These are phyloP conservation scores for Aureobasidium uvarum DNA, from an alignment of 2,329 filamentous ascomycete species.

Conservation along the genomic window DNA sequence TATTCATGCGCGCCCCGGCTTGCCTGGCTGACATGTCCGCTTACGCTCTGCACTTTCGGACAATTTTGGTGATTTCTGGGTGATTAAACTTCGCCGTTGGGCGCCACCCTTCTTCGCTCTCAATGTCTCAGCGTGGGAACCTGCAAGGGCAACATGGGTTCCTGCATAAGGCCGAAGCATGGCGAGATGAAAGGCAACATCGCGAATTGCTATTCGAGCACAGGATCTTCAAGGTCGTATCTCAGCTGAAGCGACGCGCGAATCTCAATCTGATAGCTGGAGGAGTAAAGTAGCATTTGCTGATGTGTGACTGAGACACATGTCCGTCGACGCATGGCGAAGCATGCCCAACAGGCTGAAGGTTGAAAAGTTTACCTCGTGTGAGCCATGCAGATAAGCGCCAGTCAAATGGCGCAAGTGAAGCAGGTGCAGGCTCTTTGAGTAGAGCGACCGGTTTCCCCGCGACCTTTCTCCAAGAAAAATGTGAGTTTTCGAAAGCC, in stretches of 20 bases:
- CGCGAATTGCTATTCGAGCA: background rate
- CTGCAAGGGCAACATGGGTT: conserved; percentile 17
- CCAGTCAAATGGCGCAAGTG: conserved; percentile 2
- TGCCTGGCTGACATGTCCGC: conserved; percentile 18
- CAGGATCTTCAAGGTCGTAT: background rate
- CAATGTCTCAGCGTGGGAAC: conserved; percentile 9
- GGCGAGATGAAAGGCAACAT: conserved; percentile 13
- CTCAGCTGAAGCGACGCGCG: background rate
- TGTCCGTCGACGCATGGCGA: background rate
- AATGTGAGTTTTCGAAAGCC: background rate
- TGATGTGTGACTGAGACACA: conserved; percentile 7
- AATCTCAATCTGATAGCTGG: background rate
- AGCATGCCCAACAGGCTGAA: conserved; percentile 18
- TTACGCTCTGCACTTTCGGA: background rate
- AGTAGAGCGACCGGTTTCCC: background rate
- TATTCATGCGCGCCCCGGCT: background rate
- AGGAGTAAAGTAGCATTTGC: background rate
- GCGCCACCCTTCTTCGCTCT: conserved; percentile 18
- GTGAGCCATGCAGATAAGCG: background rate
- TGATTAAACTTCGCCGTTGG: conserved; percentile 14
- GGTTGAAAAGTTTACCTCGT: conserved; percentile 13
- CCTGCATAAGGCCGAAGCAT: conserved; percentile 20
- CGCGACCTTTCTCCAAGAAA: conserved; percentile 5
- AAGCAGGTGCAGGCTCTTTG: background rate
- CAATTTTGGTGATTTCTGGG: conserved; percentile 4